Evolutionary conservation across 75 land plant species (phyloP).

Genomic region (Chamaecyparis obtusa): DNA sequence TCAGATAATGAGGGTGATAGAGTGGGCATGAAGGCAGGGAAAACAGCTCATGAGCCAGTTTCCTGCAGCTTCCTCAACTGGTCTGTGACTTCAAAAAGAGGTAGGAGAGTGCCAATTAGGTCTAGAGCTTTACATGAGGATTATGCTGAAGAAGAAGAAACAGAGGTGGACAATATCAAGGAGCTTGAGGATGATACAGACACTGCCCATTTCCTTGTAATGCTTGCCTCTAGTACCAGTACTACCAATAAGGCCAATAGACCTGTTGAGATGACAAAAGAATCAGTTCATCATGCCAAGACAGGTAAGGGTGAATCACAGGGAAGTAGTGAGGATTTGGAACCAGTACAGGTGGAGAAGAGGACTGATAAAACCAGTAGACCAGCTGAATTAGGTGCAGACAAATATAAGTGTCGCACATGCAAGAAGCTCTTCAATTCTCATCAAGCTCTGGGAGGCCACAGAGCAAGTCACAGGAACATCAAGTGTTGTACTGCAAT

Average conservation of each 20-base stretch:
- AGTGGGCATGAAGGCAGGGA: not conserved
- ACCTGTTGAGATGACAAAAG: constrained; percentile 3
- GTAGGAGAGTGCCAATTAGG: not conserved
- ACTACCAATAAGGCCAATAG: not conserved
- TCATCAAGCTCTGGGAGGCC: constrained; percentile 32
- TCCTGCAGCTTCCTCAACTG: not conserved
- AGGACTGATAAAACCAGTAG: not conserved
- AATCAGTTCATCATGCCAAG: not conserved
- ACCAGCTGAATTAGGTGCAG: not conserved
- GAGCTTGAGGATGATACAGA: constrained; percentile 13
- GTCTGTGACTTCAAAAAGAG: constrained; percentile 12
- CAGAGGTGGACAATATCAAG: not conserved
- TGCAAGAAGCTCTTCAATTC: constrained; percentile 18
- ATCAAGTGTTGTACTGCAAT: constrained; percentile 20
- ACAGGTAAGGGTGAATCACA: not conserved
- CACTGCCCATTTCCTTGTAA: constrained; percentile 10
- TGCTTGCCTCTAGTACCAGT: constrained; percentile 9
- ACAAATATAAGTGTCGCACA: constrained; percentile 22
- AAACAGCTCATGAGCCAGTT: not conserved
- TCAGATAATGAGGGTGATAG: not conserved
- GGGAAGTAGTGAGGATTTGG: not conserved
- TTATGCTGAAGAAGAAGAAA: not conserved
- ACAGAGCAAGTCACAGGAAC: constrained; percentile 23
- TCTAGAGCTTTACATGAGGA: not conserved
- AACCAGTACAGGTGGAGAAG: not conserved